Base-by-base conservation (phyloP, 306 rosid genomes). In the Herpetospermum pedunculosum region DNA sequence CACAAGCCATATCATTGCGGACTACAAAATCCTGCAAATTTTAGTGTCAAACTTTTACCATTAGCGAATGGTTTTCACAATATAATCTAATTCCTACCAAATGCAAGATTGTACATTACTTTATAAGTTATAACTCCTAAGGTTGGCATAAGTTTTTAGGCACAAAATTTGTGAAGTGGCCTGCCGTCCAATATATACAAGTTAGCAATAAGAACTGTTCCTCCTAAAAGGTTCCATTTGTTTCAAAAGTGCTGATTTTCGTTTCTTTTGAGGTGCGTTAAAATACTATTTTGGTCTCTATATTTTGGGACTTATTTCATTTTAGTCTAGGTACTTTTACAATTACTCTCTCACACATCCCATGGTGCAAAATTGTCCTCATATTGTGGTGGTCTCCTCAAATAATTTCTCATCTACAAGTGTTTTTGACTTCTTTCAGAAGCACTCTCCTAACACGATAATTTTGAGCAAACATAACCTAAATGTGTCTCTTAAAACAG, bases 1-100 rank as follows among this genome's bases (percentile, higher is more conserved):
- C 98, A 54, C 98, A 91, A 8, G 81, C 19, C 94, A 87, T 87
- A 88, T 93, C 98, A 74, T 93, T 93, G 76, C 94, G 96, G 76
- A 91, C 92, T 77, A 86, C 98, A 74, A 93, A 93, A 48, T 93
- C 98, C 98, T 91, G 83, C 89, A 82, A 53, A 59, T 55, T 77
- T 46, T 19, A 80, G 54, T 46, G 48, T 70, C 47, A 19, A 40
- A 40, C 28, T 40, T 7, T 67, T 67, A 13, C 67, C 67, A 29
- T 32, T 30, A 30, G 21, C 67, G 8, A 25, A 28, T 58, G 6
- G 15, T 59, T 40, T 10, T 9, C 47, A 62, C 48, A n/a, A 58
- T 58, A 26, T 12, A 7, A 32, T 60, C 68, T 16, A 15, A 60
- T 60, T 32, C 23, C 21, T 14, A 25, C 23, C 43, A 60, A 6